Percentiles rank a stretch among this genome's conserved stretches.
phyloP scores from a whole-genome alignment of 495 filamentous ascomycete species.

The Cercophora newfieldiana region DNA sequence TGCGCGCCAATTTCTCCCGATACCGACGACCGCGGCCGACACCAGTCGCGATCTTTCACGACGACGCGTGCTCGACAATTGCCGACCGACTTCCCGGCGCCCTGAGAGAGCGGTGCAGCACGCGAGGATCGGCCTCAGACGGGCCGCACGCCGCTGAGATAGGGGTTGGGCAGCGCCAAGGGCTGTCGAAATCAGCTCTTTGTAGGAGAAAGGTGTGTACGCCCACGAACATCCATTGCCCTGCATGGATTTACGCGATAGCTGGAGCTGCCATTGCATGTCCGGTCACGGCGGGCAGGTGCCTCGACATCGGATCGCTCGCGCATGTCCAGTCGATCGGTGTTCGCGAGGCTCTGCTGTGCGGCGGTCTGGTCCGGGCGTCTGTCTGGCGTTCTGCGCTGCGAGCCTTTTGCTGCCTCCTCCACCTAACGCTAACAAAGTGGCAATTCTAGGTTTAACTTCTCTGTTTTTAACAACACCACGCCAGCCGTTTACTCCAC shows the following conservation, averaged over 20 bases:
- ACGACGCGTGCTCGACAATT: constrained; percentile 6
- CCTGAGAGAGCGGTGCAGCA: constrained; percentile 18
- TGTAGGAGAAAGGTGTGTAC: constrained; percentile 24
- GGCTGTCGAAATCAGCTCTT: constrained; percentile 14
- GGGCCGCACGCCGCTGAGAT: constrained; percentile 26
- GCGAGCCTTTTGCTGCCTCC: background rate
- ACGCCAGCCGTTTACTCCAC: constrained; percentile 4
- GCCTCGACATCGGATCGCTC: background rate
- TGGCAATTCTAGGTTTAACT: background rate
- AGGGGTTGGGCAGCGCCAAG: constrained; percentile 29
- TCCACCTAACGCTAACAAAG: background rate
- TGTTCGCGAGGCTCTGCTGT: background rate
- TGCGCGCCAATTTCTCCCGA: constrained; percentile 35
- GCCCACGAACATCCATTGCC: background rate
- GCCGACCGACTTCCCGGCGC: constrained; percentile 7
- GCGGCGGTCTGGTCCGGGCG: background rate
- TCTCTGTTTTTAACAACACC: background rate
- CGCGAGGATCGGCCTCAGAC: constrained; percentile 24
- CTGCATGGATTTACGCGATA: background rate
- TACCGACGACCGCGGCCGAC: constrained; percentile 22
- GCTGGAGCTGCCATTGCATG: background rate
- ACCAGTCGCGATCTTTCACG: constrained; percentile 21
- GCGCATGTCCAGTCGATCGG: background rate
- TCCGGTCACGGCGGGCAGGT: background rate
- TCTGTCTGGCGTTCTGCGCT: background rate